These are phyloP conservation scores for Musa balbisiana DNA, from an alignment of 202 grass and related monocot species.

Conservation along the genomic window DNA sequence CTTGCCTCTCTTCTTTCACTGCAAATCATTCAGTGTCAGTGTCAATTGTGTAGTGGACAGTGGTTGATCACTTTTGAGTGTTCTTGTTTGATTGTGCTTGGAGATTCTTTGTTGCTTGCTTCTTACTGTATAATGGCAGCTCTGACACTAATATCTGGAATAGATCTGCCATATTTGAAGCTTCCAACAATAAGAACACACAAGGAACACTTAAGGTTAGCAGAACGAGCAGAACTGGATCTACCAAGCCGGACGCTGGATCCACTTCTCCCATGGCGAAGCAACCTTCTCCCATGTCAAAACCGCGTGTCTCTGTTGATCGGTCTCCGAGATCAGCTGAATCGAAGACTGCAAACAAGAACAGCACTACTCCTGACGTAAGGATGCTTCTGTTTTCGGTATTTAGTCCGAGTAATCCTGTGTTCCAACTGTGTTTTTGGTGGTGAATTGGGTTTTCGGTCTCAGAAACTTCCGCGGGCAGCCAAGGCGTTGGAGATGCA, in stretches of 20 bases:
- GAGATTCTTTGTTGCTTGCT: no score
- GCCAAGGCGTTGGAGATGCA: background rate
- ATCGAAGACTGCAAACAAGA: slow-evolving; percentile 2
- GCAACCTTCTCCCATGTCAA: background rate
- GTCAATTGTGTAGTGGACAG: no score
- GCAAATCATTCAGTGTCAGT: no score
- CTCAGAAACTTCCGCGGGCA: slow-evolving; percentile 6
- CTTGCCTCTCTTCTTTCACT: background rate
- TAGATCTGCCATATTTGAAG: slow-evolving; percentile 9
- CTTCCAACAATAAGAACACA: background rate
- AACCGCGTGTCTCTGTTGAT: background rate
- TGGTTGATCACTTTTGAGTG: no score
- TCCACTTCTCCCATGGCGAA: slow-evolving; percentile 9
- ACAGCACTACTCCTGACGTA: slow-evolving; percentile 4
- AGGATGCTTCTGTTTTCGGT: background rate
- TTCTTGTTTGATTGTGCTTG: no score
- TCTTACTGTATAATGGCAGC: background rate
- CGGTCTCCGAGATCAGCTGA: slow-evolving; percentile 2
- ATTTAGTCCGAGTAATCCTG: background rate
- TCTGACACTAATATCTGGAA: background rate
- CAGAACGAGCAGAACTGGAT: background rate
- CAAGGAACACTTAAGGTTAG: background rate
- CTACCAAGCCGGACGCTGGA: background rate
- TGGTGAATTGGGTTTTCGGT: background rate
- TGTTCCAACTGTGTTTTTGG: background rate